Evolutionary conservation across 1,284 basidiomycete species (phyloP).

Genomic region (Tremellales sp.): DNA sequence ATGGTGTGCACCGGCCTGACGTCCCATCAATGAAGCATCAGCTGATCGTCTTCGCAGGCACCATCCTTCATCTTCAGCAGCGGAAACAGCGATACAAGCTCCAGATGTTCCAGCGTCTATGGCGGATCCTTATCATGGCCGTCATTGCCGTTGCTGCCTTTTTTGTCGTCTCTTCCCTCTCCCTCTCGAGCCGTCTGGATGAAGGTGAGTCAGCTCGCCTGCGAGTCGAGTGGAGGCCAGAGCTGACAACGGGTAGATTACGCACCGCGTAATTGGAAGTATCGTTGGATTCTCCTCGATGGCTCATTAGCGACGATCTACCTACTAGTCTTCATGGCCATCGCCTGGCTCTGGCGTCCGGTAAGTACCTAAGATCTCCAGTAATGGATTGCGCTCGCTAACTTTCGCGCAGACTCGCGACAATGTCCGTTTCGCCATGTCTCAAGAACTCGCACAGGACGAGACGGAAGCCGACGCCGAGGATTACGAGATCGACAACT

Average conservation of each 20-base stretch:
- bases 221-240: not conserved
- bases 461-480: constrained; percentile 88
- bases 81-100: constrained; percentile 85
- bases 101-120: constrained; percentile 77
- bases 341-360: constrained; percentile 91
- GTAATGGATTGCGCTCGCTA: not conserved
- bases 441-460: constrained; percentile 58
- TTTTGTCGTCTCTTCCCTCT: constrained; percentile 87
- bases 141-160: constrained; percentile 81
- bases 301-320: constrained; percentile 90
- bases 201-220: constrained; percentile 61
- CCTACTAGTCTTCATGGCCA: constrained; percentile 70
- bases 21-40: no score
- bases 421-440: constrained; percentile 73
- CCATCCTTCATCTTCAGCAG: constrained; percentile 74
- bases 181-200: constrained; percentile 82
- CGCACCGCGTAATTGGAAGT: constrained; percentile 86
- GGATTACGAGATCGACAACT: constrained; percentile 82
- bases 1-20: no score
- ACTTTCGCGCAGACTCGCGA: constrained; percentile 58
- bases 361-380: constrained; percentile 20
- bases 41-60: constrained; percentile 58
- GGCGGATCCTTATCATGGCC: constrained; percentile 79
- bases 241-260: constrained; percentile 64
- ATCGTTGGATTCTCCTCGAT: constrained; percentile 93